Evolutionary conservation across 805 yeast species (phyloP).

Genomic region (Metahyphopichia silvanorum): DNA sequence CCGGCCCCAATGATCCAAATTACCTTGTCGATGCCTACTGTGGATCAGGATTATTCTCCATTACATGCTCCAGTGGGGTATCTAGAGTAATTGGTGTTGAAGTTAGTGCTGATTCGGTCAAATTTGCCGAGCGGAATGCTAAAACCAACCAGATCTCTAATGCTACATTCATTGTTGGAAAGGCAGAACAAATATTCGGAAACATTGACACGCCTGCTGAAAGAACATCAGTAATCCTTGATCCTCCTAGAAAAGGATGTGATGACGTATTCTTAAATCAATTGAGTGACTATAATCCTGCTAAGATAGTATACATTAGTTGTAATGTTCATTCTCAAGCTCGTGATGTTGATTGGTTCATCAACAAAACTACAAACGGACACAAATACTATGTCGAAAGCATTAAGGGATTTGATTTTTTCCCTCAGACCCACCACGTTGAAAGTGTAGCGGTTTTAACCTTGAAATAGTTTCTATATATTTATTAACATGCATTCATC

Average conservation of each 20-base stretch:
- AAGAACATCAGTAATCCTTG: conserved; percentile 85
- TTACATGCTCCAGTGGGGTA: conserved; percentile 80
- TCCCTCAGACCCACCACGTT: conserved; percentile 92
- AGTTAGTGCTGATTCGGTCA: conserved; percentile 85
- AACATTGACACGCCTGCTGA: conserved; percentile 71
- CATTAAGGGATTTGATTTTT: conserved; percentile 92
- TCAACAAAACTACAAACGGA: conserved; percentile 64
- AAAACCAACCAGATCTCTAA: conserved; percentile 68
- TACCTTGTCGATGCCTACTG: conserved; percentile 93
- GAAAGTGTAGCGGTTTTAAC: conserved; percentile 78
- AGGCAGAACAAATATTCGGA: conserved; percentile 86
- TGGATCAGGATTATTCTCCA: conserved; percentile 91
- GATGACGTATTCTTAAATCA: conserved; percentile 85
- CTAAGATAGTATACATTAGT: conserved; percentile 87
- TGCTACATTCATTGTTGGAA: conserved; percentile 83
- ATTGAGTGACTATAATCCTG: conserved; percentile 78
- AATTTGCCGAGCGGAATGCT: conserved; percentile 83
- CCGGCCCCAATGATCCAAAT: conserved; percentile 31
- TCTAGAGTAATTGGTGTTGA: conserved; percentile 89
- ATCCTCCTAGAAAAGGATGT: conserved; percentile 98
- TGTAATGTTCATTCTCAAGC: conserved; percentile 99
- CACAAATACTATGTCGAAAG: conserved; percentile 68
- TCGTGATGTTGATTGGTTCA: conserved; percentile 81
- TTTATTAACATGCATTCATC: not conserved
- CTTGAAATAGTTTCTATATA: conserved; percentile 6